Percentiles rank a stretch among this genome's conserved stretches.
Conservation (phyloP, 768 basidiomycete species). For the Roridomyces roridus region DNA sequence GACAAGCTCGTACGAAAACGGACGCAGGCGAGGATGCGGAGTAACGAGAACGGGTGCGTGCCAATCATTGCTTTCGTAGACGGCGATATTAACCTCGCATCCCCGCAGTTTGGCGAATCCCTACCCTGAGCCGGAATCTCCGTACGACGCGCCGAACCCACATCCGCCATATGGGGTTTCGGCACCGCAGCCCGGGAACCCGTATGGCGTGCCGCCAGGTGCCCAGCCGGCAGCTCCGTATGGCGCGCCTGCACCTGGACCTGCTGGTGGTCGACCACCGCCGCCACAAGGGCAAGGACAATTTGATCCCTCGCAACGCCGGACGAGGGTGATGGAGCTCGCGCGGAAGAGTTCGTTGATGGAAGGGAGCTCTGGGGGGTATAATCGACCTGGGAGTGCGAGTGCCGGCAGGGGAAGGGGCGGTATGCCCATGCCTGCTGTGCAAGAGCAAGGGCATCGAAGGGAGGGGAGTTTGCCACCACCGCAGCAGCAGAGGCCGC, state of each 20-base stretch:
- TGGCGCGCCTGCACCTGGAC: background rate
- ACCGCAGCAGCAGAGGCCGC: constrained; percentile 6
- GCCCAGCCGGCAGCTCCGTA: background rate
- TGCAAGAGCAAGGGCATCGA: constrained; percentile 10
- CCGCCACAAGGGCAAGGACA: no score
- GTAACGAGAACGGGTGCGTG: constrained; percentile 37
- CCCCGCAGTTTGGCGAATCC: constrained; percentile 11
- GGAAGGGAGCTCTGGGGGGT: background rate
- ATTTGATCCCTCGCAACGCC: constrained; percentile 2
- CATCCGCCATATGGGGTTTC: constrained; percentile 7
- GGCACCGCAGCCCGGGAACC: constrained; percentile 4
- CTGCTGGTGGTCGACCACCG: background rate
- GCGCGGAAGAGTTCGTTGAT: constrained; percentile 25
- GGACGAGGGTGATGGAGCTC: constrained; percentile 25
- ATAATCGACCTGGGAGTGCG: constrained; percentile 7
- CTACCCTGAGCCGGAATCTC: constrained; percentile 3
- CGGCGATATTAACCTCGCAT: no score
- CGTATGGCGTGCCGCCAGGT: constrained; percentile 16
- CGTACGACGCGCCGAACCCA: background rate
- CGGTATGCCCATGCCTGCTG: constrained; percentile 31
- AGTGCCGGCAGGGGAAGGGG: constrained; percentile 22
- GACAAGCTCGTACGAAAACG: constrained; percentile 82
- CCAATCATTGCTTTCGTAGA: no score
- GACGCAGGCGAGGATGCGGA: constrained; percentile 71
- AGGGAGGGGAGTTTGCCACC: constrained; percentile 19